Evolutionary conservation across 768 basidiomycete genomes (phyloP).

Genomic region (Hysterangium stoloniferum): DNA sequence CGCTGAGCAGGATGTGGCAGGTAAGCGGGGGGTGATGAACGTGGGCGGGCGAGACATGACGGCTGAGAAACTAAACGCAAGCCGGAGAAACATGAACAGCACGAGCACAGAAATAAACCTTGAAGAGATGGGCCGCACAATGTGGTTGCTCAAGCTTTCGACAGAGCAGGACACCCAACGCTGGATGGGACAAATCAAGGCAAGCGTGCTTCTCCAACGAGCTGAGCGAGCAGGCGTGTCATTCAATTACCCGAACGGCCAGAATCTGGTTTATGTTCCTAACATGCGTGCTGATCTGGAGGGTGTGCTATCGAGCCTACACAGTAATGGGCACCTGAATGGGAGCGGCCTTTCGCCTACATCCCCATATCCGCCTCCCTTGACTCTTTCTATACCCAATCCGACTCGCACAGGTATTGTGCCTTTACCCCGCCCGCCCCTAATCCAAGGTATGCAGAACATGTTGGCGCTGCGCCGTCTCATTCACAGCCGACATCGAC

Average conservation of each 20-base stretch:
- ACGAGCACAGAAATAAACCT: constrained; percentile 11
- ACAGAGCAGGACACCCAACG: constrained; percentile 55
- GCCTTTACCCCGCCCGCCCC: background rate
- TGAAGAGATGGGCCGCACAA: constrained; percentile 46
- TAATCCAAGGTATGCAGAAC: constrained; percentile 10
- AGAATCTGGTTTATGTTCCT: background rate
- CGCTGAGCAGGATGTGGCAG: constrained; percentile 45
- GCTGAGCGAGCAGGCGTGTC: constrained; percentile 6
- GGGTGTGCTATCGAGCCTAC: background rate
- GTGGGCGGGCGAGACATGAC: constrained; percentile 48
- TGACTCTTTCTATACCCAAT: background rate
- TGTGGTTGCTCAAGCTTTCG: constrained; percentile 66
- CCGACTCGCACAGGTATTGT: background rate
- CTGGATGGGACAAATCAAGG: constrained; percentile 74
- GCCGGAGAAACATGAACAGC: constrained; percentile 30
- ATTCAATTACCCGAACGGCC: background rate
- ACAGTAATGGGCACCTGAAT: no score
- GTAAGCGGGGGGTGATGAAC: constrained; percentile 49
- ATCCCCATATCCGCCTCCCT: background rate
- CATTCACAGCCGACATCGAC: background rate
- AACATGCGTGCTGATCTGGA: background rate
- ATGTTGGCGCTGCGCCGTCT: constrained; percentile 8
- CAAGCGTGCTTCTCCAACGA: constrained; percentile 54
- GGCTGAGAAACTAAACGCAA: no score
- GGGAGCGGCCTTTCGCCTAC: background rate